A percentile compares a stretch with the other conserved stretches of the same genome.
These are phyloP conservation scores for Flaveria trinervia DNA, from an alignment of 129 eudicot genomes.

Conservation along the genomic window DNA sequence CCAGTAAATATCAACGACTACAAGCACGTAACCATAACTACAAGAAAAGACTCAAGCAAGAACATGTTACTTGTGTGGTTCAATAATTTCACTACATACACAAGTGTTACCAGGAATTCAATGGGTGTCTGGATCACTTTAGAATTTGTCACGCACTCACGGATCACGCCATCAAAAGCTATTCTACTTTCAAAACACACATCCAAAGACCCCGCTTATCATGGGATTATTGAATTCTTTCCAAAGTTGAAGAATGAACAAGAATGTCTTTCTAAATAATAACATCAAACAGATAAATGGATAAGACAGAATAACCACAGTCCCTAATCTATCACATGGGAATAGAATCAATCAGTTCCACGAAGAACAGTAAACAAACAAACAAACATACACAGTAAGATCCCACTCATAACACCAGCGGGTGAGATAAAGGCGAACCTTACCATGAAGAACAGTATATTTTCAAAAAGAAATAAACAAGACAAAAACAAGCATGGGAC, in stretches of 20 bases:
- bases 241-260: background rate
- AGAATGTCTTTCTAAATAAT: background rate
- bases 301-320: background rate
- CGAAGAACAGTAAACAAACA: background rate
- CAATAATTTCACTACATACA: background rate
- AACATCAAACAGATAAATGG: background rate
- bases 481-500: slow-evolving; percentile 9
- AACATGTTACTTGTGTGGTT: background rate
- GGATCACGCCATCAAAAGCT: background rate
- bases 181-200: background rate
- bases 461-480: background rate
- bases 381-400: too few relatives aligned
- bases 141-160: background rate
- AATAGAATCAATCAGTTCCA: background rate
- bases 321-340: background rate
- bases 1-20: background rate
- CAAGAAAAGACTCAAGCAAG: background rate
- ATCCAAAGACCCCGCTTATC: background rate
- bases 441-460: background rate
- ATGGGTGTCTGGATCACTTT: too few relatives aligned
- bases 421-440: too few relatives aligned
- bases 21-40: background rate
- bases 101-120: background rate
- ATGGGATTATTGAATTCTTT: background rate
- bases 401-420: too few relatives aligned